Conservation (phyloP, 352 stramenopile species). For the Blastocystis sp. region DNA sequence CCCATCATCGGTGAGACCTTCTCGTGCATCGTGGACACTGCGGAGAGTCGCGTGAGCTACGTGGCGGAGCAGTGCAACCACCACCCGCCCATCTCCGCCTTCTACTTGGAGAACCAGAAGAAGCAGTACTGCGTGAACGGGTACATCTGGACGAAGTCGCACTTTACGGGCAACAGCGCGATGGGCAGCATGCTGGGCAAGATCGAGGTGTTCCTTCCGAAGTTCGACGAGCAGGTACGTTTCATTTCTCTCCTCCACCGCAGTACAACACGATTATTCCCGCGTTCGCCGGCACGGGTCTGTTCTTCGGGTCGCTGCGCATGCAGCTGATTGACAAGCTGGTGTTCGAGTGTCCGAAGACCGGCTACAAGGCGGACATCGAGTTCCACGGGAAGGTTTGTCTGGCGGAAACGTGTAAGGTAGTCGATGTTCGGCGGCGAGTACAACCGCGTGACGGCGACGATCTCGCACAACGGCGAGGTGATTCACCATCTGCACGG, state of each 20-base stretch:
- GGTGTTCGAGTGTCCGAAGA: not conserved
- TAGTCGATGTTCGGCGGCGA: slow-evolving; percentile 1
- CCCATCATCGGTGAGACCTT: slow-evolving; percentile 42
- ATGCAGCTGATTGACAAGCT: slow-evolving; percentile 44
- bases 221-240: slow-evolving; percentile 10
- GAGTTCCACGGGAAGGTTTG: slow-evolving; percentile 30
- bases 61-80: slow-evolving; percentile 14
- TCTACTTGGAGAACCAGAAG: slow-evolving; percentile 44
- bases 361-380: slow-evolving; percentile 24
- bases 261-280: slow-evolving; percentile 38
- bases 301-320: slow-evolving; percentile 22
- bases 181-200: slow-evolving; percentile 20
- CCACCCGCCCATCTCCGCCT: slow-evolving; percentile 25
- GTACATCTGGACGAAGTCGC: slow-evolving; percentile 51
- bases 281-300: not conserved
- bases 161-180: slow-evolving; percentile 42
- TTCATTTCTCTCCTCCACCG: not conserved
- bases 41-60: not conserved
- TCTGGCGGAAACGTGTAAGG: not conserved
- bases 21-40: slow-evolving; percentile 18
- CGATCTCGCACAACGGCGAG: not conserved
- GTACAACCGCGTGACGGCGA: slow-evolving; percentile 4
- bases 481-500: not conserved
- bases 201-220: slow-evolving; percentile 5
- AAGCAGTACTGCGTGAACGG: slow-evolving; percentile 24